Evolutionary conservation across 2,329 filamentous ascomycete genomes (phyloP), one percentile per base, ranked within the genome.

Genomic region (Nothomitra cinnamomea): DNA sequence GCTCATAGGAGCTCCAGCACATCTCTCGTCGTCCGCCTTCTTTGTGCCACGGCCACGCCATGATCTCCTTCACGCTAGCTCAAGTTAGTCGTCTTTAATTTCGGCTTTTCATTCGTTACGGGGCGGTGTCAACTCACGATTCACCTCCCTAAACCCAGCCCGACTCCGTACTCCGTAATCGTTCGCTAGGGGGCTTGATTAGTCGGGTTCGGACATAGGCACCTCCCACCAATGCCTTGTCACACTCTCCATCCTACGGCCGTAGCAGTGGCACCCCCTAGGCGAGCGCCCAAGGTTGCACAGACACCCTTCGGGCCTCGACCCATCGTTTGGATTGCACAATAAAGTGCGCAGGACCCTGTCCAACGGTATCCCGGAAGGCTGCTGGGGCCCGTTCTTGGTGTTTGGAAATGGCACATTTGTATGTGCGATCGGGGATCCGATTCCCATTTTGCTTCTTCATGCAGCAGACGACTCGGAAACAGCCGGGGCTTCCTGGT

Each of bases 241-340:
- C 28, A 5, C 28, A 32, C 28, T n/a, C 28, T 32, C 10, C 28
- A 32, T 32, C 28, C 24, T 49, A 49, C 45, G 45, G 45, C 45
- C 45, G 45, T 49, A 49, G 12, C 12, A 35, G 17, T 24, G 24
- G 45, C 45, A 24, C 19, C 45, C 15, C 45, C 25, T 49, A 49
- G 45, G 45, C 45, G 45, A 49, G 24, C 45, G 25, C 32, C 45
- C 13, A 49, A 24, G 45, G 25, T 49, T 12, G 45, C 45, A 49
- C 45, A 49, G 45, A 49, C 45, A 49, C 45, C 12, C 42, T 19
- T 28, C 45, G 32, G 25, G 45, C 45, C 45, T 49, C 45, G 45
- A 49, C 45, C 45, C 24, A 12, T 25, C 43, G 22, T 4, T 21
- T 5, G 13, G 32, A 10, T 49, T 49, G 45, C 24, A 28, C 24